Percentiles rank a stretch among this genome's conserved stretches.
Conservation (phyloP, 2,329 filamentous ascomycete genomes). For the Fusarium lateritium region DNA sequence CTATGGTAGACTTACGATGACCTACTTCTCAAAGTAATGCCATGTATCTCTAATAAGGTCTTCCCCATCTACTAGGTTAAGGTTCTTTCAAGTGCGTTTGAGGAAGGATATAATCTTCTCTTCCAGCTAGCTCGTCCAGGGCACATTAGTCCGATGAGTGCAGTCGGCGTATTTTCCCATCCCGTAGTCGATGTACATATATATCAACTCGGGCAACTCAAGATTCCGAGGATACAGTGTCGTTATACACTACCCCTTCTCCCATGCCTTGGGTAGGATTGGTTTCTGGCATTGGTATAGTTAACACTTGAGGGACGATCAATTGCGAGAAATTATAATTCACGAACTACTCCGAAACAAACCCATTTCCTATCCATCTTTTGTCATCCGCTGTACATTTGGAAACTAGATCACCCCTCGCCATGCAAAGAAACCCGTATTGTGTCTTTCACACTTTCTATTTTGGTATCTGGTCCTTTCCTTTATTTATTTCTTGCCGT, state of each 20-base stretch:
- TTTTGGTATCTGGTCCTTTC: conserved; percentile 32
- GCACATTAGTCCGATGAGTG: background rate
- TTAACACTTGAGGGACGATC: background rate
- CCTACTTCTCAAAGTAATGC: too few relatives aligned
- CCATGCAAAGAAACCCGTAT: conserved; percentile 29
- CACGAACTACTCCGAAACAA: conserved; percentile 7
- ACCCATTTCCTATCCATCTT: background rate
- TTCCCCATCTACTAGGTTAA: too few relatives aligned
- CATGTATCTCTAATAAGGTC: too few relatives aligned
- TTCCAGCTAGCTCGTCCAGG: background rate
- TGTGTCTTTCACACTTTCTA: conserved; percentile 22
- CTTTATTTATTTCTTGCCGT: background rate
- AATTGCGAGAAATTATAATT: background rate
- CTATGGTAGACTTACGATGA: too few relatives aligned
- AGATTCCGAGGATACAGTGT: too few relatives aligned
- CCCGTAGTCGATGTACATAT: background rate
- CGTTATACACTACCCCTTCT: too few relatives aligned
- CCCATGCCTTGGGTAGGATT: too few relatives aligned
- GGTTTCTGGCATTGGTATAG: background rate
- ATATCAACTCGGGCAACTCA: background rate
- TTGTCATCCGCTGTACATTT: conserved; percentile 11
- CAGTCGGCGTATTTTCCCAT: background rate
- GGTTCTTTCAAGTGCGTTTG: too few relatives aligned
- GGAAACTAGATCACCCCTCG: conserved; percentile 26
- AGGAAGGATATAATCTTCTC: too few relatives aligned